Base-by-base conservation (phyloP, 495 filamentous ascomycete species). In the Cladorrhinum samala region DNA sequence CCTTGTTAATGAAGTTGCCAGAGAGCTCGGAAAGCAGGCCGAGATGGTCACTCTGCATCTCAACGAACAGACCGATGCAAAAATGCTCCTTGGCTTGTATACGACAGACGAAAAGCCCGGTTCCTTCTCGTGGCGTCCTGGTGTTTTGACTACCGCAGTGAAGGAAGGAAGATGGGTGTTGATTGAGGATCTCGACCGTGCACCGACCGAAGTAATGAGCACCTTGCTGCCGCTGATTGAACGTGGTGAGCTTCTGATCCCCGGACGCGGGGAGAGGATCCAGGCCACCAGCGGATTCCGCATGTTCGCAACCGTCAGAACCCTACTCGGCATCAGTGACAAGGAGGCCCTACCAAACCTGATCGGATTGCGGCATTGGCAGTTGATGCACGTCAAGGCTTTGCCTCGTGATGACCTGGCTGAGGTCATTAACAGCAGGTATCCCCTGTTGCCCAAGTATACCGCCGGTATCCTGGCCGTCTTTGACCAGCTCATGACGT, bases 11-110 rank as follows among this genome's bases (percentile, higher is more conserved):
- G 86, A 95, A 56, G 77, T 92, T 55, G 91, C 94, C 18, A 77
- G 76, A 55, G 80, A 81, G 39, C 79, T 96, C 54, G 85, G 85
- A 20, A 86, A 86, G 55, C 77, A 84, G 6, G 73, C 79, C 20
- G 80, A 82, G 38, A 85, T 97, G 81, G 82, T 97, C 30, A 95
- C 91, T 8, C 77, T 99, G 30, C 90, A 97, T 64, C 76, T 99
- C 24, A 96, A 96, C 61, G 94, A 96, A 67, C 94, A 99, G 68
- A 95, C 88, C 0, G 94, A 99, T 72, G 90, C 90, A 0, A 99
- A 96, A 62, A 84, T 93, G 67, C 80, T 99, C 37, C 79, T 97
- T 57, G 94, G 94, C 13, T 81, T 95, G 73, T 96, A 99, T 67
- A 84, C 91, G 7, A 90, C 89, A n/a, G 76, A 76, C 23, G 85